Evolutionary conservation across 208 protist species (phyloP).

Genomic region (Tritrichomonas foetus): DNA sequence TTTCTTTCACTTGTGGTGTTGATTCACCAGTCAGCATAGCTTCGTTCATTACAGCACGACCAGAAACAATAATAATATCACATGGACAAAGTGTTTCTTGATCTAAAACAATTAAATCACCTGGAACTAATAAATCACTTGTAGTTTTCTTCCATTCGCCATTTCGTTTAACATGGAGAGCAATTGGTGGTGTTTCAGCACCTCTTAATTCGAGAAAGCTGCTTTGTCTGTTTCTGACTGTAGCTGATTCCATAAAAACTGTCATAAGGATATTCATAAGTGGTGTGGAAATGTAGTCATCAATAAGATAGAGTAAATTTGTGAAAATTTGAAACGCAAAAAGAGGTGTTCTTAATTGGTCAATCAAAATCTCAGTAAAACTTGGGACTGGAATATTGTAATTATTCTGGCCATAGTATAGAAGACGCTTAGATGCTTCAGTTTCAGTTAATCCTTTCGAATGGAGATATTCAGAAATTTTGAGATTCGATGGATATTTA

Average conservation of each 20-base stretch:
- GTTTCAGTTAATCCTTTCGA: not conserved
- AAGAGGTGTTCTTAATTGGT: not conserved
- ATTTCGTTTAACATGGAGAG: not conserved
- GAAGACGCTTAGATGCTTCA: not conserved
- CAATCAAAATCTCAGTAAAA: not conserved
- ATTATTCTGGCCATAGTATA: not conserved
- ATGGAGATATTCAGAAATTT: not conserved
- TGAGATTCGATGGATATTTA: not conserved
- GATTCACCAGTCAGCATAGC: slow-evolving; percentile 59
- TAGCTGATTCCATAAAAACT: not conserved
- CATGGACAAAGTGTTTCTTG: not conserved
- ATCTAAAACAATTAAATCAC: not conserved
- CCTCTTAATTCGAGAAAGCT: not conserved
- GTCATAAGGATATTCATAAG: not conserved
- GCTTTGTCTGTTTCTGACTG: not conserved
- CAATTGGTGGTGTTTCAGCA: not conserved
- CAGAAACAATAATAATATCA: slow-evolving; percentile 82
- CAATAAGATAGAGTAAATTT: not conserved
- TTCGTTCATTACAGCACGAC: slow-evolving; percentile 62
- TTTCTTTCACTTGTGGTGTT: slow-evolving; percentile 55
- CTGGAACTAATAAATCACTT: not conserved
- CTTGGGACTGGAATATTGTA: not conserved
- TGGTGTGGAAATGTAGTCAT: not conserved
- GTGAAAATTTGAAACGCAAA: slow-evolving; percentile 2
- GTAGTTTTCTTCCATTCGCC: not conserved